Evolutionary conservation across 139 green algal genomes (phyloP).

Genomic region (Chlamydomonas eustigma): DNA sequence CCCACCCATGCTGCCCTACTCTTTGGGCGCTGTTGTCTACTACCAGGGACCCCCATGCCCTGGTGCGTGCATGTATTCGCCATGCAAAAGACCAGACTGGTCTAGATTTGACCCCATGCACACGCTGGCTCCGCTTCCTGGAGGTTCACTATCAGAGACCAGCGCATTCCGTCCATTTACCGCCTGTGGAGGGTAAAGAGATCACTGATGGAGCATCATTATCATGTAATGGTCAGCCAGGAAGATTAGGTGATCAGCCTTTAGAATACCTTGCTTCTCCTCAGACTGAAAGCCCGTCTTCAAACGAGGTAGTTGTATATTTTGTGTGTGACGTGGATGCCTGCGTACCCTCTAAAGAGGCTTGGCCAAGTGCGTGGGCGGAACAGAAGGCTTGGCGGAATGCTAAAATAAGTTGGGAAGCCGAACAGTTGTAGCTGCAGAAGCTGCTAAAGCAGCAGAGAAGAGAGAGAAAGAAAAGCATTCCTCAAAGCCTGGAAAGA

Average conservation of each 20-base stretch:
- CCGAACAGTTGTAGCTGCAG: too few species aligned
- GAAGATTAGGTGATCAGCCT: neutral
- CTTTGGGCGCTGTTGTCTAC: conserved; percentile 26
- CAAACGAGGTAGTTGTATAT: conserved; percentile 49
- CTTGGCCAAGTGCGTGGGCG: conserved; percentile 36
- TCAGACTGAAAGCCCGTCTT: neutral
- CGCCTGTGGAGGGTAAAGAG: neutral
- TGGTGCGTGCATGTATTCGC: conserved; percentile 44
- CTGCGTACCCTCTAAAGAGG: conserved; percentile 31
- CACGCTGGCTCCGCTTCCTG: conserved; percentile 55
- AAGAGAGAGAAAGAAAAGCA: too few species aligned
- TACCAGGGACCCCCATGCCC: conserved; percentile 17
- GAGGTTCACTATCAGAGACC: conserved; percentile 58
- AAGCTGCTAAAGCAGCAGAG: too few species aligned
- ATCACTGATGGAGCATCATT: neutral
- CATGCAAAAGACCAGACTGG: conserved; percentile 55
- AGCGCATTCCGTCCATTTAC: neutral
- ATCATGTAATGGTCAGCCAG: neutral
- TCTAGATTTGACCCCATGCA: conserved; percentile 49
- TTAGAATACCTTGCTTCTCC: neutral
- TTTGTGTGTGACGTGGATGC: conserved; percentile 49
- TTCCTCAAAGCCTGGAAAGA: too few species aligned
- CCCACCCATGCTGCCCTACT: neutral
- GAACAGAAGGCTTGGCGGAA: conserved; percentile 1
- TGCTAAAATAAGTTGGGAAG: too few species aligned